Evolutionary conservation across 192 early-diverging fungal genomes (phyloP), one percentile per base, ranked within the genome.

Genomic region (Physocladia obscura): DNA sequence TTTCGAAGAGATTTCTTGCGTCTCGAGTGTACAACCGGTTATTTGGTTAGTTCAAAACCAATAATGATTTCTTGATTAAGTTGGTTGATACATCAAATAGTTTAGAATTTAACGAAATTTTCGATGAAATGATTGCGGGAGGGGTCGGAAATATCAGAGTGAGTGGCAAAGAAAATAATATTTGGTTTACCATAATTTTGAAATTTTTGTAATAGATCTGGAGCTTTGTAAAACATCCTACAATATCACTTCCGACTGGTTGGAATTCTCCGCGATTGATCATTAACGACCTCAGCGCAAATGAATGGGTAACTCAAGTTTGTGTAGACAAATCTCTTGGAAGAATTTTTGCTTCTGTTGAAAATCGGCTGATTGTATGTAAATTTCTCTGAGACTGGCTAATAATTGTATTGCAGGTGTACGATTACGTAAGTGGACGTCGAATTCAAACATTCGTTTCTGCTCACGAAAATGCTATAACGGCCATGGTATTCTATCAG

Each of bases 101-200:
- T 56, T 49, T 84, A 3, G 78, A 80, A 49, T 84, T 76, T 67
- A 62, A 67, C 40, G 83, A 84, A 4, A 56, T 3, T 21, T 35
- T 4, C 1, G 65, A 78, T 13, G 78, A 84, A 51, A 52, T 84
- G 32, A 75, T 82, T 36, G 74, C 76, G 4, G 80, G 78, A 15
- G 77, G 80, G 15, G 74, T 79, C 15, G 80, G 80, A 22, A 78
- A 65, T 34, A 82, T 84, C n/a, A 21, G 68, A 24, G 78, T 79
- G 50, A 62, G 59, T 40, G n/a, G 4, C 11, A 37, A 17, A 4
- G 13, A 22, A 34, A 34, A 4, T 58, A 8, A 54, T 8, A 29
- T 27, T 54, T 54, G 24, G 13, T 11, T 11, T 54, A 15, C n/a
- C 52, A 54, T 11, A 22, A 47, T 2, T 8, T 34, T 67, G 49